A percentile compares a stretch with the other conserved stretches of the same genome.
These are phyloP conservation scores for Tubosaeta brunneosetosa DNA, from an alignment of 768 basidiomycete genomes.

Conservation along the genomic window DNA sequence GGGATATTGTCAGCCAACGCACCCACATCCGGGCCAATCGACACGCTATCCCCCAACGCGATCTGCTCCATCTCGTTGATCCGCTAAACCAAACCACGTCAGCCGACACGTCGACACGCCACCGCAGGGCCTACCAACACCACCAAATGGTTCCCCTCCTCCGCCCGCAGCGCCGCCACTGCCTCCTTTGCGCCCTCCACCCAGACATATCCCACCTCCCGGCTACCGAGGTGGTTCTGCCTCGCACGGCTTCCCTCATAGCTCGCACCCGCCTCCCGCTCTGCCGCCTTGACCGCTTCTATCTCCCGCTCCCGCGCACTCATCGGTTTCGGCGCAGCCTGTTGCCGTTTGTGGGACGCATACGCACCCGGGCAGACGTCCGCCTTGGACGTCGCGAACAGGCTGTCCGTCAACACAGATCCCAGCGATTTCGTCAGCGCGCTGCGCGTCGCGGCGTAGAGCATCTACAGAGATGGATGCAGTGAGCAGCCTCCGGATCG, in stretches of 20 bases:
- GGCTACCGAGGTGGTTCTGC: constrained; percentile 52
- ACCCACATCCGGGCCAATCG: constrained; percentile 38
- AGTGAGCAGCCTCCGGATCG: background rate
- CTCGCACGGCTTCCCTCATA: constrained; percentile 59
- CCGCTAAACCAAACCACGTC: constrained; percentile 38
- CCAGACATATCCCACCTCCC: constrained; percentile 64
- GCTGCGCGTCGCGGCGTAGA: constrained; percentile 77
- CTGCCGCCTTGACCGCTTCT: constrained; percentile 70
- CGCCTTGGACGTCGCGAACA: constrained; percentile 74
- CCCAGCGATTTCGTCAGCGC: constrained; percentile 71
- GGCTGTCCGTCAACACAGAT: constrained; percentile 63
- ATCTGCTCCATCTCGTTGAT: constrained; percentile 65
- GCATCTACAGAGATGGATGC: constrained; percentile 51
- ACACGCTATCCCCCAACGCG: constrained; percentile 41
- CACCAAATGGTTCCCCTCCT: constrained; percentile 49
- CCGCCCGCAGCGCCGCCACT: constrained; percentile 51
- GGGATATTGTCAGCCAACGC: constrained; percentile 50
- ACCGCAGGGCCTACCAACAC: constrained; percentile 49
- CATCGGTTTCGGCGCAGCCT: constrained; percentile 75
- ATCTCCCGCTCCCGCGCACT: constrained; percentile 81
- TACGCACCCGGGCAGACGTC: constrained; percentile 70
- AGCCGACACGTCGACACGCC: background rate
- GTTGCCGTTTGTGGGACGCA: constrained; percentile 63
- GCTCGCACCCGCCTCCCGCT: constrained; percentile 49
- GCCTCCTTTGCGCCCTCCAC: constrained; percentile 58